These are phyloP conservation scores for Scheffersomyces segobiensis DNA, from an alignment of 1,139 yeast species.

Conservation along the genomic window DNA sequence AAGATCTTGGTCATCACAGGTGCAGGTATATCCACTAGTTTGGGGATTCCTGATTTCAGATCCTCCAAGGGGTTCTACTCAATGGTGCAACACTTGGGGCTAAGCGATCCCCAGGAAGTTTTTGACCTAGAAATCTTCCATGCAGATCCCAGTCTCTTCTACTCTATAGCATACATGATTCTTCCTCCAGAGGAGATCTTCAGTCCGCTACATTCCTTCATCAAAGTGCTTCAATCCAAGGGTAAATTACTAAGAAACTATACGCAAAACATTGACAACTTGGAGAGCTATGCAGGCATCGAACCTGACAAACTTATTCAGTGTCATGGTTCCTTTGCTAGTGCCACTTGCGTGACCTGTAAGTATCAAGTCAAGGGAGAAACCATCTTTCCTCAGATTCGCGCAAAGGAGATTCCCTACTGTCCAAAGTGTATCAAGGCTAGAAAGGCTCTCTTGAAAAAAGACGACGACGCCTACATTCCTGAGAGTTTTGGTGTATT, in stretches of 20 bases:
- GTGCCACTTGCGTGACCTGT: constrained; percentile 87
- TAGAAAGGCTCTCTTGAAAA: constrained; percentile 40
- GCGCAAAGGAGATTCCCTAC: constrained; percentile 61
- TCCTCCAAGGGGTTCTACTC: constrained; percentile 87
- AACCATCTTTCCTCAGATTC: constrained; percentile 60
- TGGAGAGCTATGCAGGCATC: constrained; percentile 85
- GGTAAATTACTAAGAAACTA: constrained; percentile 83
- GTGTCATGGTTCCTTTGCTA: constrained; percentile 95
- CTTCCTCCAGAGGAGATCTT: constrained; percentile 74
- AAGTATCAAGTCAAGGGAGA: constrained; percentile 68
- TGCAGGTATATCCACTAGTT: constrained; percentile 91
- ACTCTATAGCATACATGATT: constrained; percentile 84
- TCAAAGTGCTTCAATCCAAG: constrained; percentile 70
- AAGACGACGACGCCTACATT: constrained; percentile 28
- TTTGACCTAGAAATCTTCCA: constrained; percentile 75
- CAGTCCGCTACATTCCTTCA: constrained; percentile 87
- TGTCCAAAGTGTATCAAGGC: constrained; percentile 62
- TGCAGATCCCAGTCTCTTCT: constrained; percentile 80
- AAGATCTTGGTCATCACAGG: constrained; percentile 85
- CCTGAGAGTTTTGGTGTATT: constrained; percentile 72
- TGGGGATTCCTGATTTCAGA: constrained; percentile 95
- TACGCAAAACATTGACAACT: constrained; percentile 92
- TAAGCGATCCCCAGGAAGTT: constrained; percentile 92
- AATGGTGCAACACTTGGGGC: constrained; percentile 61
- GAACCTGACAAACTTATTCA: constrained; percentile 71